Evolutionary conservation across 108 stramenopile genomes (phyloP).

Genomic region (Asterionellopsis glacialis): DNA sequence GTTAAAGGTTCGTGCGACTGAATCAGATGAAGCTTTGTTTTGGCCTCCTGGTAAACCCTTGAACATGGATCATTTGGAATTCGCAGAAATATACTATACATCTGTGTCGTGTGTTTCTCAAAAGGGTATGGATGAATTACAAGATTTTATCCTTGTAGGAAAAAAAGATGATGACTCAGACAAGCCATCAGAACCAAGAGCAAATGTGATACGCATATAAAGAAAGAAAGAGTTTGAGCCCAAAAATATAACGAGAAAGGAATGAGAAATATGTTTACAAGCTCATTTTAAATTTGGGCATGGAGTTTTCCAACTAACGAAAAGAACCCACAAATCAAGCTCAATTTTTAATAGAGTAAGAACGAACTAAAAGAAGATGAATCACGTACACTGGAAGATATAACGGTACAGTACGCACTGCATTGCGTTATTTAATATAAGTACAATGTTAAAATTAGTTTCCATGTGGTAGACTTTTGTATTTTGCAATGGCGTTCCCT

Average conservation of each 20-base stretch:
- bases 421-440: no score
- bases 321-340: background rate
- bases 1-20: constrained; percentile 17
- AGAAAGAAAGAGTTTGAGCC: no score
- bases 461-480: no score
- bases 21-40: background rate
- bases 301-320: background rate
- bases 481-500: no score
- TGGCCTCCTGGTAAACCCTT: constrained; percentile 3
- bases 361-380: no score
- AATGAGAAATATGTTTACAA: background rate
- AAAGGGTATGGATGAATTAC: constrained; percentile 2
- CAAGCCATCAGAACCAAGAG: no score
- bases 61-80: constrained; percentile 2
- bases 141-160: constrained; percentile 1
- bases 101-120: background rate
- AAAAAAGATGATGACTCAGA: no score
- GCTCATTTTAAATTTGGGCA: no score
- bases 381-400: no score
- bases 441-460: no score
- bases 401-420: no score
- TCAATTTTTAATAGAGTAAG: background rate
- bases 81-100: background rate
- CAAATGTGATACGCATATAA: no score
- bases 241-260: background rate